phyloP scores from a whole-genome alignment of 2,329 filamentous ascomycete species.

The Phyllosticta citribraziliensis region DNA sequence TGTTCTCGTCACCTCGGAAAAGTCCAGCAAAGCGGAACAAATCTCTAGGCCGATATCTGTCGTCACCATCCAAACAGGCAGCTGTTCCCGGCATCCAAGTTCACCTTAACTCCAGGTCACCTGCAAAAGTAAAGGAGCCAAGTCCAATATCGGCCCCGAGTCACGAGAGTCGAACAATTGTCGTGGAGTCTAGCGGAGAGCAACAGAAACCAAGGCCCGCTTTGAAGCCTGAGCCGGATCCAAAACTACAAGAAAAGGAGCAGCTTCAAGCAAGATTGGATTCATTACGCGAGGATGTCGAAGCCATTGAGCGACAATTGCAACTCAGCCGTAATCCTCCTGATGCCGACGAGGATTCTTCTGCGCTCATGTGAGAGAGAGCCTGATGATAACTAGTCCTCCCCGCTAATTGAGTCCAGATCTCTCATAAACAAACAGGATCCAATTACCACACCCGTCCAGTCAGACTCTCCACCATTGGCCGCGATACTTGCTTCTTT shows the following conservation, averaged over 20 bases:
- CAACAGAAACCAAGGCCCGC: conserved; percentile 15
- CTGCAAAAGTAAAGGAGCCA: background rate
- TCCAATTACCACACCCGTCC: background rate
- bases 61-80: conserved; percentile 7
- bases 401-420: background rate
- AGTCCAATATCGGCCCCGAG: background rate
- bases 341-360: background rate
- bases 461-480: conserved; percentile 17
- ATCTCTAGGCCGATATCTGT: conserved; percentile 2
- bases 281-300: conserved; percentile 24
- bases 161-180: background rate
- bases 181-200: background rate
- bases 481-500: conserved; percentile 31
- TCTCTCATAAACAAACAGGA: conserved; percentile 11
- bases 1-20: conserved; percentile 8
- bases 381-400: background rate
- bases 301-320: conserved; percentile 20
- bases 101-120: background rate
- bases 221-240: background rate
- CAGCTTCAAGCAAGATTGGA: conserved; percentile 20
- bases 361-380: conserved; percentile 17
- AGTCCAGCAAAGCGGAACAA: background rate
- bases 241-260: conserved; percentile 19
- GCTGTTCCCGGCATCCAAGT: background rate
- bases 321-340: conserved; percentile 17